Percentiles rank a stretch among this genome's conserved stretches.
These are phyloP conservation scores for Beauveria varroae DNA, from an alignment of 2,329 filamentous ascomycete species.

Conservation along the genomic window DNA sequence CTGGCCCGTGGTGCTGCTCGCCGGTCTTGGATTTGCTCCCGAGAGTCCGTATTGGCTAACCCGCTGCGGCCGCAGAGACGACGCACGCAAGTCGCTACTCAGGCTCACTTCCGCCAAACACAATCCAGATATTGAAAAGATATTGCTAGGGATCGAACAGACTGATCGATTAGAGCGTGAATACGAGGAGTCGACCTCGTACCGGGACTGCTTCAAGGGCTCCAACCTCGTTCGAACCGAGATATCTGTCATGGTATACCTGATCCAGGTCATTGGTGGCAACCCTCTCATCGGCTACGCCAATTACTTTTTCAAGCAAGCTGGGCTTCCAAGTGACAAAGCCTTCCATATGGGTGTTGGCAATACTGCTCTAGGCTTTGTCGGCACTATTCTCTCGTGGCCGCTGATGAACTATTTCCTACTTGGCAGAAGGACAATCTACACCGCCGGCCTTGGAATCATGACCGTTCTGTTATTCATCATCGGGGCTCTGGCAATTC, in stretches of 20 bases:
- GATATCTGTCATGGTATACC: conserved; percentile 53
- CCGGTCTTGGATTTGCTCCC: conserved; percentile 38
- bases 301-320: conserved; percentile 33
- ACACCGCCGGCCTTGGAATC: conserved; percentile 17
- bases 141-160: conserved; percentile 48
- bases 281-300: conserved; percentile 59
- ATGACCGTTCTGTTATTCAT: conserved; percentile 30
- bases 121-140: conserved; percentile 24
- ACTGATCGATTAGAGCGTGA: conserved; percentile 50
- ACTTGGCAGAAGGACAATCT: conserved; percentile 34
- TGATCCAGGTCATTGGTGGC: conserved; percentile 56
- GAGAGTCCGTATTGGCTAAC: conserved; percentile 45
- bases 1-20: conserved; percentile 38
- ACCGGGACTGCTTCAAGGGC: conserved; percentile 42
- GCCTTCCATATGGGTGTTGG: conserved; percentile 24
- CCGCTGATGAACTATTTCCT: conserved; percentile 28
- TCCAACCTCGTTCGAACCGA: conserved; percentile 45
- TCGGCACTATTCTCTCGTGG: conserved; percentile 34
- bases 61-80: conserved; percentile 31
- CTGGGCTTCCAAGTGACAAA: conserved; percentile 18
- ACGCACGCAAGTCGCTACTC: conserved; percentile 32
- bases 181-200: conserved; percentile 39
- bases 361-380: conserved; percentile 33
- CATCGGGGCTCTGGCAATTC: conserved; percentile 33
- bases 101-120: conserved; percentile 32